Evolutionary conservation across 768 basidiomycete genomes (phyloP).

Genomic region (Suillus subluteus): DNA sequence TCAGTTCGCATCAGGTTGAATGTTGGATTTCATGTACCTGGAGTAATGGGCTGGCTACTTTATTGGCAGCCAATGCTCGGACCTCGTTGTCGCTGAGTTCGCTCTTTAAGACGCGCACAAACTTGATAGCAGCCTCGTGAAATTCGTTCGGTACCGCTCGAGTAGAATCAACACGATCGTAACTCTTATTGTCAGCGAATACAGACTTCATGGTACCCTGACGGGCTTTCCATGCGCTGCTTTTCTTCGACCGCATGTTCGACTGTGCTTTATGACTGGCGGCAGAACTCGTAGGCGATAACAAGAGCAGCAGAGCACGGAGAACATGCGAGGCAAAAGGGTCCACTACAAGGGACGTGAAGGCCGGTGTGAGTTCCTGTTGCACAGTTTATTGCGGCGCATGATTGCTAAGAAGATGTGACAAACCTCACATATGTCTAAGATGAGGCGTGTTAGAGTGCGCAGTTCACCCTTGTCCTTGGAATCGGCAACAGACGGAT

Average conservation of each 20-base stretch:
- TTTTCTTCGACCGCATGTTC: constrained; percentile 81
- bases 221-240: constrained; percentile 77
- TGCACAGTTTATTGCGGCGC: constrained; percentile 3
- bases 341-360: constrained; percentile 74
- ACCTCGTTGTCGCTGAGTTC: constrained; percentile 71
- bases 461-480: constrained; percentile 67
- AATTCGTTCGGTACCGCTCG: constrained; percentile 52
- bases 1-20: constrained; percentile 14
- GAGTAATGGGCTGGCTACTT: constrained; percentile 76
- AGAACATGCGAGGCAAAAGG: constrained; percentile 92
- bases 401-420: constrained; percentile 18
- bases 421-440: constrained; percentile 67
- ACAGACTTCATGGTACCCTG: constrained; percentile 85
- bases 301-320: constrained; percentile 74
- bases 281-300: constrained; percentile 62
- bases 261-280: constrained; percentile 41
- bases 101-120: constrained; percentile 56
- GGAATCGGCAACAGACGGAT: constrained; percentile 50
- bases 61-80: constrained; percentile 73
- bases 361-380: constrained; percentile 71
- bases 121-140: constrained; percentile 41
- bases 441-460: constrained; percentile 62
- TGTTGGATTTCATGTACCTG: constrained; percentile 50
- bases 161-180: constrained; percentile 32
- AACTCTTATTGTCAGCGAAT: constrained; percentile 52